Evolutionary conservation across 176 grass and related monocot genomes (phyloP), one percentile per base, ranked within the genome.

Genomic region (Coix lacrymajobi): DNA sequence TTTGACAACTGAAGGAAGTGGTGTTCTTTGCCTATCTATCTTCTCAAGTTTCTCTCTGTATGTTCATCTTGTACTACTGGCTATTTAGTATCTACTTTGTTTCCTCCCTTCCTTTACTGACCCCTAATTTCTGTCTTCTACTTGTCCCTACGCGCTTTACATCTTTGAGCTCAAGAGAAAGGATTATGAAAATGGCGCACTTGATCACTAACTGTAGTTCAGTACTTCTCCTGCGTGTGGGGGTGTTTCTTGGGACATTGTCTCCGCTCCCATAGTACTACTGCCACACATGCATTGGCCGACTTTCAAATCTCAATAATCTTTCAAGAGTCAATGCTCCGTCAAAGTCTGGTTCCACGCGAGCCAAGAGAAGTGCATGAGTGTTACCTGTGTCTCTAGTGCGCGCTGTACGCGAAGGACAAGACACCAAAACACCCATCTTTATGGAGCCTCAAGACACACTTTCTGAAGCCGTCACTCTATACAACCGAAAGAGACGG

Each of bases 131-230:
- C 2, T 39, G 28, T 28, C 37, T 49, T 36, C 69, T 85, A 25
- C 58, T 90, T 91, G 74, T 37, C n/a, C n/a, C n/a, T n/a, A n/a
- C 62, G 85, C 51, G 11, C 71, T 77, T 28, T 45, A 19, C 7
- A 63, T 45, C n/a, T 49, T 41, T 51, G 34, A 28, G 69, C 13
- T 63, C 66, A 76, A 76, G 28, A 80, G 10, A 56, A 63, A 92
- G 13, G 73, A 82, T 67, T 58, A 74, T 76, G 67, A 80, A 66
- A 75, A 98, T 98, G 95, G 84, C 88, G 7, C 82, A 89, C 81
- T 82, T 89, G 72, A 46, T 87, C 67, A 73, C 75, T 1, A 71
- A 79, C 33, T 98, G 66, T 85, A 80, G 32, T 77, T 89, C 70
- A 89, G 62, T 41, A 43, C 58, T 29, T 72, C 62, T 76, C 85